These are phyloP conservation scores for Turnera subulata DNA, from an alignment of 345 rosid genomes.

Conservation along the genomic window DNA sequence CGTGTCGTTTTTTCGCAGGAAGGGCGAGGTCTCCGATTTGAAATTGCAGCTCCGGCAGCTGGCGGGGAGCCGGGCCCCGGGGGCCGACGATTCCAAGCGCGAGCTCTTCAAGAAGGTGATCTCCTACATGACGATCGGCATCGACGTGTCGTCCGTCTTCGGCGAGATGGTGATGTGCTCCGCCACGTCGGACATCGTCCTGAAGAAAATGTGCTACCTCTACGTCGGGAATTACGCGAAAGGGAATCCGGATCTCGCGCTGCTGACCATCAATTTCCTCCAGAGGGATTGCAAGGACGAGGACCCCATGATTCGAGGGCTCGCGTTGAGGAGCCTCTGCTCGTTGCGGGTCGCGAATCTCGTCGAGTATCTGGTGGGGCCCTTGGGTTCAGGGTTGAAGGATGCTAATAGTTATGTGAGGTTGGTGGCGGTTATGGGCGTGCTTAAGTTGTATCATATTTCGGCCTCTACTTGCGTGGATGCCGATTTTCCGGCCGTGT, in stretches of 20 bases:
- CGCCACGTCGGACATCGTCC: constrained; percentile 91
- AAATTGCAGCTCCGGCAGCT: constrained; percentile 92
- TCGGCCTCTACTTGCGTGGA: constrained; percentile 76
- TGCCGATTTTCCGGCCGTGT: constrained; percentile 72
- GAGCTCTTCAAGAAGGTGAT: constrained; percentile 95
- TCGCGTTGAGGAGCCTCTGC: constrained; percentile 87
- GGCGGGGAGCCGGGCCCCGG: constrained; percentile 94
- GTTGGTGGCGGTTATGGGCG: constrained; percentile 82
- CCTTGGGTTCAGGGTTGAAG: constrained; percentile 75
- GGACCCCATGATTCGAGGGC: constrained; percentile 96
- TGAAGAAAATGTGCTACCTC: constrained; percentile 97
- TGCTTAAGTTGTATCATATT: constrained; percentile 85
- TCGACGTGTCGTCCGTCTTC: constrained; percentile 86
- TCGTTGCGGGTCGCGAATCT: constrained; percentile 82
- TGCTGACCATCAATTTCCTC: constrained; percentile 87
- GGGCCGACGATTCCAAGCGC: constrained; percentile 91
- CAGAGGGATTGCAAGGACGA: constrained; percentile 97
- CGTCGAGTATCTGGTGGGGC: constrained; percentile 97
- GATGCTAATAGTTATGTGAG: constrained; percentile 87
- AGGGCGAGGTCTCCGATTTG: constrained; percentile 93
- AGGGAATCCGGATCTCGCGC: constrained; percentile 90
- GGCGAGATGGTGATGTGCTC: constrained; percentile 99
- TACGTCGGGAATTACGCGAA: constrained; percentile 97
- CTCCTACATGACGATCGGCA: constrained; percentile 88
- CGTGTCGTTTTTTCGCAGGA: constrained; percentile 37